Conservation (phyloP, 169 alveolate genomes). For the Plasmodium malariae region DNA sequence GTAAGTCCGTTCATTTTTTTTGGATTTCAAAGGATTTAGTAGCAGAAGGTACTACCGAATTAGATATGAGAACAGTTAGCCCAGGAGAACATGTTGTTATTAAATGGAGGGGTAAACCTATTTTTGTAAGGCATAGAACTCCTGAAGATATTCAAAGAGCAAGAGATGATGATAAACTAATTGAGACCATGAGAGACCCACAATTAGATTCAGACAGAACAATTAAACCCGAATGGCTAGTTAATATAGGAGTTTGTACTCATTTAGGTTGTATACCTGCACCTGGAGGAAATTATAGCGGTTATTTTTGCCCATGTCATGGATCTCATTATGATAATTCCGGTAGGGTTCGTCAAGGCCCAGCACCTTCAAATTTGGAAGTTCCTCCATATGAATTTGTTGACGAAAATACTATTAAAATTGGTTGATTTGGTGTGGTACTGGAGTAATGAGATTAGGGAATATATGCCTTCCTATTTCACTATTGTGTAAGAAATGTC, state of each 20-base stretch:
- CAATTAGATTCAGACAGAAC: conserved; percentile 88
- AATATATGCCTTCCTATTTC: no score
- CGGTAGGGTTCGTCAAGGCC: conserved; percentile 91
- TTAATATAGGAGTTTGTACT: conserved; percentile 90
- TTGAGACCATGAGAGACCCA: conserved; percentile 91
- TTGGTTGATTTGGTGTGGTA: conserved; percentile 82
- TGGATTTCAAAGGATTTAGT: conserved; percentile 87
- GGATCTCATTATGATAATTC: conserved; percentile 92
- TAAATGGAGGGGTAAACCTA: conserved; percentile 91
- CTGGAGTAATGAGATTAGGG: no score
- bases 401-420: conserved; percentile 89
- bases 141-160: conserved; percentile 89
- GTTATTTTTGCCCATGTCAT: conserved; percentile 92
- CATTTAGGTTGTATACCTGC: conserved; percentile 91
- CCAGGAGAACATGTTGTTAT: conserved; percentile 89
- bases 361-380: conserved; percentile 92
- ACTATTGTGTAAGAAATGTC: no score
- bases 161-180: conserved; percentile 86
- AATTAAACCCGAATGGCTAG: conserved; percentile 90
- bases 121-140: conserved; percentile 88
- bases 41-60: conserved; percentile 90
- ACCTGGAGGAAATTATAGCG: conserved; percentile 89
- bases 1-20: conserved; percentile 87
- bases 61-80: conserved; percentile 86
- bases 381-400: conserved; percentile 89